Base-by-base conservation (phyloP, 768 basidiomycete genomes). In the Tylopilus rubrobrunneus region DNA sequence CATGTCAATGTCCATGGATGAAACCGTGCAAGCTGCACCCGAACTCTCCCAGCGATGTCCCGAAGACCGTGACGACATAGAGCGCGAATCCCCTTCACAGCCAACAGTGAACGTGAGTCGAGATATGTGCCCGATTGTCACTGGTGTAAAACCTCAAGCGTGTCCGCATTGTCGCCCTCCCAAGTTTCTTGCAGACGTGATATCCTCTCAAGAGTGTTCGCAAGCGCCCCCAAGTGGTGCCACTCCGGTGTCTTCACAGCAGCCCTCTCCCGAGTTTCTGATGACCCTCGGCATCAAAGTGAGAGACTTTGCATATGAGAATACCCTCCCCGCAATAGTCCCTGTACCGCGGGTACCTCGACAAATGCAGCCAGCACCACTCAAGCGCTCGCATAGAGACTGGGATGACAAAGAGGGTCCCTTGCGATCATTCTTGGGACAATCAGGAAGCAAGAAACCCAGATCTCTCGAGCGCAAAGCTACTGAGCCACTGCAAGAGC, bases 251-350 rank as follows among this genome's bases (percentile, higher is more conserved):
- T 23, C 19, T 11, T 62, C 63, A 45, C 66, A 61, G 73, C 67
- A 78, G 71, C 73, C 81, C 42, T 58, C 71, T 7, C 56, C 62
- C 21, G 67, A 64, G 39, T 31, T 53, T 21, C 57, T 76, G 46
- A 55, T 61, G 27, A 59, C 63, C 48, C 53, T 71, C 25, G 74
- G 74, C 41, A 68, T 79, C 68, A 73, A 68, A 69, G 74, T 79
- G 48, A 73, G 76, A 62, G 78, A 89, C 70, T 88, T 84, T 74
- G 85, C 81, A 15, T 85, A 83, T 71, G 84, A 87, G 67, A 84
- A 76, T 69, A 82, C 72, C 27, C 71, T 87, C 44, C 84, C 86
- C 2, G 82, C 83, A 9, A 76, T 89, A 39, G 73, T 71, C 29
- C 74, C 83, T 2, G 78, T 81, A 25, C 76, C 73, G 17, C 74